These are phyloP conservation scores for Tricholoma matsutake DNA, from an alignment of 768 basidiomycete species.

Conservation along the genomic window DNA sequence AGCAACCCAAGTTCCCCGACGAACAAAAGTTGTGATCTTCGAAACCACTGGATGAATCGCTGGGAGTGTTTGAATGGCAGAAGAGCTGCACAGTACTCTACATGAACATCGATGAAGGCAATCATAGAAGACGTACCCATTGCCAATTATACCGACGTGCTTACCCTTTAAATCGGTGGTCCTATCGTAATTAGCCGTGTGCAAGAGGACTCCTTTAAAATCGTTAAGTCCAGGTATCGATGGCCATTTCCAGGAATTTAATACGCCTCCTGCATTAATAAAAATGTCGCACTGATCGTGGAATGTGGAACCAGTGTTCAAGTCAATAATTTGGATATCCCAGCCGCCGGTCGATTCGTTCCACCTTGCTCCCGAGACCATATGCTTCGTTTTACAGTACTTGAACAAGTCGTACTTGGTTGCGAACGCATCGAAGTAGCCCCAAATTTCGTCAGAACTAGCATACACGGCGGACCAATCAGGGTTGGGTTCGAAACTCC, in stretches of 20 bases:
- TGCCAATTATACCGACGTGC: no score
- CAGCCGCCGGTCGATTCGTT: constrained; percentile 18
- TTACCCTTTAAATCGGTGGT: no score
- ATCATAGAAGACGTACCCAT: no score
- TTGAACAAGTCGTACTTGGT: no score
- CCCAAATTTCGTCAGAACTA: constrained; percentile 26
- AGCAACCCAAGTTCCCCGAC: constrained; percentile 30
- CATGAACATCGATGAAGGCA: no score
- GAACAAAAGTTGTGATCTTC: constrained; percentile 33
- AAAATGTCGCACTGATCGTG: constrained; percentile 31
- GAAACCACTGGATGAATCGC: no score
- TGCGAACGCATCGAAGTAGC: constrained; percentile 30
- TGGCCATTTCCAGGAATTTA: constrained; percentile 39
- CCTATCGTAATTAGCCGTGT: constrained; percentile 37
- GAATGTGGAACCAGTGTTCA: constrained; percentile 15
- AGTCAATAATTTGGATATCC: no score
- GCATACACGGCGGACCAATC: constrained; percentile 33
- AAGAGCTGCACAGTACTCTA: no score
- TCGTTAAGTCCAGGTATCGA: constrained; percentile 31
- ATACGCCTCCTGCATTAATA: constrained; percentile 30
- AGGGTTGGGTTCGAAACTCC: no score
- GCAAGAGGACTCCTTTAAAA: constrained; percentile 32
- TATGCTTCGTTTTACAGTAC: constrained; percentile 25
- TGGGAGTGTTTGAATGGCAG: no score
- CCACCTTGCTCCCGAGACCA: constrained; percentile 29